Percentiles rank a stretch among this genome's conserved stretches.
Conservation (phyloP, 768 basidiomycete species). For the Naematelia aurantialba region DNA sequence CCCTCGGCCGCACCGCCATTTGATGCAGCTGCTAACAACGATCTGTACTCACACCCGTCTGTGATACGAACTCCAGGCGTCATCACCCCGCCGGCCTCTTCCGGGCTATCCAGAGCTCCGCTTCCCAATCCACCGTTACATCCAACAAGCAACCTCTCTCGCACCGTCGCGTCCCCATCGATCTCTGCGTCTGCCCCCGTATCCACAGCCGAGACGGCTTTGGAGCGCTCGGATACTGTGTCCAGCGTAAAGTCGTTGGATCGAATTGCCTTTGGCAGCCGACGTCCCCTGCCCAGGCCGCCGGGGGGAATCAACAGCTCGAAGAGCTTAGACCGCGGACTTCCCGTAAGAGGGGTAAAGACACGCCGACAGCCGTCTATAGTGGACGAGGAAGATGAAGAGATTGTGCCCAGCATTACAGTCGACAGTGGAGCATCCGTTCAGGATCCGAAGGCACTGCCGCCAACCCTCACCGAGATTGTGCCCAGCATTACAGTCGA, state of each 20-base stretch:
- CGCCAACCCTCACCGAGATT: constrained; percentile 23
- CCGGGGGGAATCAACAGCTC: constrained; percentile 40
- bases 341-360: constrained; percentile 11
- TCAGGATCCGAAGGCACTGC: constrained; percentile 23
- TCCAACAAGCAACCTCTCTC: not conserved
- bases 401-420: not conserved
- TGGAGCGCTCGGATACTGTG: constrained; percentile 44
- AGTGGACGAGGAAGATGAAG: constrained; percentile 12
- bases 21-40: not conserved
- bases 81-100: not conserved
- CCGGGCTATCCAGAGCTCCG: not conserved
- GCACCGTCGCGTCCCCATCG: not conserved
- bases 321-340: constrained; percentile 45
- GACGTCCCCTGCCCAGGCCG: constrained; percentile 38
- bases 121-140: constrained; percentile 10
- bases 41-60: not conserved
- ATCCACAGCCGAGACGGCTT: constrained; percentile 17
- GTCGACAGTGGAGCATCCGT: not conserved
- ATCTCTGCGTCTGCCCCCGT: not conserved
- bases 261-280: constrained; percentile 21
- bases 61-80: not conserved
- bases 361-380: constrained; percentile 20
- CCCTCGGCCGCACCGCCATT: not conserved
- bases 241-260: constrained; percentile 45
- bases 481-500: not conserved